These are phyloP conservation scores for Glebionis coronaria DNA, from an alignment of 129 eudicot genomes.

Conservation along the genomic window DNA sequence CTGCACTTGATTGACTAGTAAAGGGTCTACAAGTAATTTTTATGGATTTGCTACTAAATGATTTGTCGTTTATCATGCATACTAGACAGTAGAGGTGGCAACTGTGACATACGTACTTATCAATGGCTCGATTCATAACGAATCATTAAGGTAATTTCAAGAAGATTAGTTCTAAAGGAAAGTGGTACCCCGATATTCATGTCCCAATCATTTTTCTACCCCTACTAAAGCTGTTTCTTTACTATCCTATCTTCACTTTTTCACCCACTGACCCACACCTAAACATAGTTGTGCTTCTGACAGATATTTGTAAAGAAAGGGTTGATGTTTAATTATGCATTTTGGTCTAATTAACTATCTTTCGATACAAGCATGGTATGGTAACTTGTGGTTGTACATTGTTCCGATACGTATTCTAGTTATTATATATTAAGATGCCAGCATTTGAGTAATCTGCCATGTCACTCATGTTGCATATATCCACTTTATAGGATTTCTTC, in stretches of 20 bases:
- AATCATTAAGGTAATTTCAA: background rate
- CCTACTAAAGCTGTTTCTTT: background rate
- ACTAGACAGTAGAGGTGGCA: background rate
- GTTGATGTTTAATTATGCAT: slow-evolving; percentile 7
- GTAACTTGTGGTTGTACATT: background rate
- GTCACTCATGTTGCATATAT: slow-evolving; percentile 15
- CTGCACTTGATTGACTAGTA: slow-evolving; percentile 1
- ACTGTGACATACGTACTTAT: background rate
- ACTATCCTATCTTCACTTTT: background rate
- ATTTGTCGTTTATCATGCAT: background rate
- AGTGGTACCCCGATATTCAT: background rate
- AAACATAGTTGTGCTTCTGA: slow-evolving; percentile 8
- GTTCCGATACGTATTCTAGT: background rate
- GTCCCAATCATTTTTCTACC: background rate
- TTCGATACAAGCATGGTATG: slow-evolving; percentile 5
- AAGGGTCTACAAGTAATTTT: slow-evolving; percentile 1
- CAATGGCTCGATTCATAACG: background rate
- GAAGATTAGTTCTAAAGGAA: background rate
- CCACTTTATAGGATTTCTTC: slow-evolving; percentile 70
- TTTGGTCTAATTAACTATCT: background rate
- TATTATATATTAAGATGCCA: background rate
- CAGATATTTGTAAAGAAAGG: slow-evolving; percentile 14
- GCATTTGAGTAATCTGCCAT: slow-evolving; percentile 1
- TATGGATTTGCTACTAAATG: slow-evolving; percentile 5
- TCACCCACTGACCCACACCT: background rate